phyloP scores from a whole-genome alignment of 495 filamentous ascomycete species.

The Parmelia sp. region DNA sequence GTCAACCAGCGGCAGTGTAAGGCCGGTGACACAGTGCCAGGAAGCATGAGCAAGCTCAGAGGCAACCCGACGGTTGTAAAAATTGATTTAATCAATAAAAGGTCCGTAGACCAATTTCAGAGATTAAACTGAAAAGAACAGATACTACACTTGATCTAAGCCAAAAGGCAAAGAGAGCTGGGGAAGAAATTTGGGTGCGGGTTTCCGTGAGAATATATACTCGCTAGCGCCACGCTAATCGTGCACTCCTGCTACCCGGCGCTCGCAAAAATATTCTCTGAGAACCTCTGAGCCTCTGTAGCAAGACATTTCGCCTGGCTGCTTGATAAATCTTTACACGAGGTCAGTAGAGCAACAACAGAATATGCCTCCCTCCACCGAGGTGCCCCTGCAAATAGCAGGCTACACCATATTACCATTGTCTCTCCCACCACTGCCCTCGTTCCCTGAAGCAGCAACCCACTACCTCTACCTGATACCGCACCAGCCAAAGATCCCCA shows the following conservation, averaged over 20 bases:
- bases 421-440: conserved; percentile 54
- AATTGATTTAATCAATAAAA: conserved; percentile 83
- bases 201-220: not conserved
- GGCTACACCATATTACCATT: conserved; percentile 47
- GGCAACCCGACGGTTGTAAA: conserved; percentile 54
- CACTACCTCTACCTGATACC: conserved; percentile 85
- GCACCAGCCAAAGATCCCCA: conserved; percentile 71
- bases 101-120: conserved; percentile 61
- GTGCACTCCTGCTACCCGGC: conserved; percentile 11
- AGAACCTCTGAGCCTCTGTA: too few species aligned
- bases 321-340: too few species aligned
- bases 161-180: conserved; percentile 55
- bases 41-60: conserved; percentile 78
- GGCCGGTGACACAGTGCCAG: conserved; percentile 75
- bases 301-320: not conserved
- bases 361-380: conserved; percentile 13
- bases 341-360: not conserved
- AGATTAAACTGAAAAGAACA: conserved; percentile 99
- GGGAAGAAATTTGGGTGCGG: conserved; percentile 20
- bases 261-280: conserved; percentile 1
- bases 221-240: not conserved
- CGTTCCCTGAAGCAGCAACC: conserved; percentile 50
- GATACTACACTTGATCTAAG: conserved; percentile 99
- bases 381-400: conserved; percentile 33
- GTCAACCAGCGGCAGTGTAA: conserved; percentile 81